Evolutionary conservation across 805 yeast genomes (phyloP), one percentile per base, ranked within the genome.

Genomic region (Candida morakotiae): DNA sequence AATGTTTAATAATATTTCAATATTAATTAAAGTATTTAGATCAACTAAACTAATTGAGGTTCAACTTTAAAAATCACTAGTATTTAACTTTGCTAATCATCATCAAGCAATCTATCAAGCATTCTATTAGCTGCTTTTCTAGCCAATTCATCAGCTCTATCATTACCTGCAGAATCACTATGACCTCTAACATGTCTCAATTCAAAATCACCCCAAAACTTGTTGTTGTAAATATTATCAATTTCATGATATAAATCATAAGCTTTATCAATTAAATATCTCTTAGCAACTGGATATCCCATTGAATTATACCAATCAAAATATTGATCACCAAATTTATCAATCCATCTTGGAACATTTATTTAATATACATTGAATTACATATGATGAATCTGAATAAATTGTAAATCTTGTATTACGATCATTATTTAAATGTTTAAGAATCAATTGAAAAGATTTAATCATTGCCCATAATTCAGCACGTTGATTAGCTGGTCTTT

Each of bases 381-480:
- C 66, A 48, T 86, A 86, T 48, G 69, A 67, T 0, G 96, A 87
- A 56, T 89, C 97, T 0, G 94, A 71, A 24, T 62, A 56, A 11
- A 88, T 77, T 4, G 51, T 57, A 43, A 69, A 74, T 29, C 53
- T 50, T 5, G 46, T 48, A 11, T 43, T 41, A 3, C 43, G 48
- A 17, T 52, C 45, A 9, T 43, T 35, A 3, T 49, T 46, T 38
- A 69, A 53, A 17, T 67, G 73, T 1, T 41, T 19, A 1, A 43
- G 33, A 15, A 81, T 67, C 5, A 50, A 46, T 6, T 55, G 53
- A 39, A 83, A 51, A 0, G 93, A 93, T 22, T 65, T 65, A 4
- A 60, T 51, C 15, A 84, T 69, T 0, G 95, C 96, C 9, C 62
- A 55, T 9, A 88, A 69, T 57, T 89, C 97, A 1, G 95, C 93